Base-by-base conservation (phyloP, 306 rosid genomes). In the Sophora flavescens region DNA sequence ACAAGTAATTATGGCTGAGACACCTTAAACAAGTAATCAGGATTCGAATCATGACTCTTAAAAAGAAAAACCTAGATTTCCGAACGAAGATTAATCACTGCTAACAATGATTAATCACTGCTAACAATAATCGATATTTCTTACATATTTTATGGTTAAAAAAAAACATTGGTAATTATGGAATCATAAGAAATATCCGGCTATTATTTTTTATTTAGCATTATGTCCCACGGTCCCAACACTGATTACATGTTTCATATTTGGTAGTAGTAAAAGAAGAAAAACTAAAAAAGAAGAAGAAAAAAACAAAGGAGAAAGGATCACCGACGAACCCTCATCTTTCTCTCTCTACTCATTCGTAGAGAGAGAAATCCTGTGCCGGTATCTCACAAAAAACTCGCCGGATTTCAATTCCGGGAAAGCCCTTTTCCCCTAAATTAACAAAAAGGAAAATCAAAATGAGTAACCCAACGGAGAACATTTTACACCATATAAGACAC, bases 281-380 rank as follows among this genome's bases (percentile, higher is more conserved):
- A 30, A 41, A 2, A 26, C 13, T 1, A 62, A 9, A 52, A 74
- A 16, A 8, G 0, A 9, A 12, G 9, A 22, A 5, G 6, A 28
- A 8, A 30, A 15, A 28, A 44, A 68, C 61, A 32, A 13, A 8
- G 39, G 56, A 74, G 50, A 66, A 74, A 42, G 74, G 78, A 84
- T 81, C 86, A 88, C 93, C 90, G 91, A 82, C 93, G 75, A 78
- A 81, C 96, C 70, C 65, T 95, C 98, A 90, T 90, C 74, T 89
- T 87, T 81, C 97, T 76, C 93, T 61, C 84, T 47, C 81, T 11
- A 33, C 22, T 22, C 22, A 22, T 22, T 22, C 70, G 72, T 76
- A 70, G 52, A 68, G 80, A 70, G 82, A 83, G 91, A 92, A 89
- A 92, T 92, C 95, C 86, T 81, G 91, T 76, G 88, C 88, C 90